Evolutionary conservation across 768 basidiomycete genomes (phyloP).

Genomic region (Kwoniella dejecticola): DNA sequence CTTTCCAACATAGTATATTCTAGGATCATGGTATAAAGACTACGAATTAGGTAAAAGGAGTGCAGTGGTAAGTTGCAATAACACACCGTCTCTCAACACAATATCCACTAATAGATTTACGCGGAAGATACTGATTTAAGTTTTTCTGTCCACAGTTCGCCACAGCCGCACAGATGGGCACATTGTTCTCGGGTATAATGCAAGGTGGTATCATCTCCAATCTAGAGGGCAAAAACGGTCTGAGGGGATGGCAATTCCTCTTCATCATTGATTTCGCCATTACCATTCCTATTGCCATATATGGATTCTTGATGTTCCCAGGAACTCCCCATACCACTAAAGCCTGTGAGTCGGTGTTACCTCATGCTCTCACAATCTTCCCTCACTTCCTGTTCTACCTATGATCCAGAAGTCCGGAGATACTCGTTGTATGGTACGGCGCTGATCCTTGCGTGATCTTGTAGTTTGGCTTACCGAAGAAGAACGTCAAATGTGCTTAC

Average conservation of each 20-base stretch:
- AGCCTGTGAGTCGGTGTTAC: slow-evolving; percentile 20
- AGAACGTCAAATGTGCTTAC: slow-evolving; percentile 36
- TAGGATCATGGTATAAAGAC: slow-evolving; percentile 74
- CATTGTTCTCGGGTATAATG: slow-evolving; percentile 46
- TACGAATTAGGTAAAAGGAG: slow-evolving; percentile 72
- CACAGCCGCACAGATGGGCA: slow-evolving; percentile 35
- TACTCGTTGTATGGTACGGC: too few species aligned
- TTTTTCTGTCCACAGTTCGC: slow-evolving; percentile 55
- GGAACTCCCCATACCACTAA: slow-evolving; percentile 67
- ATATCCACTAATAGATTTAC: neutral
- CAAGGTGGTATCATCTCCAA: slow-evolving; percentile 38
- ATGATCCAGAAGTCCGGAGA: too few species aligned
- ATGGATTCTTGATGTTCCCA: slow-evolving; percentile 73
- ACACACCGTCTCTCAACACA: neutral
- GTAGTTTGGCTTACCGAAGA: slow-evolving; percentile 65
- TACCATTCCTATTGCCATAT: slow-evolving; percentile 68
- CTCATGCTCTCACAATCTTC: too few species aligned
- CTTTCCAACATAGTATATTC: slow-evolving; percentile 65
- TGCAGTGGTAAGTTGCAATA: slow-evolving; percentile 58
- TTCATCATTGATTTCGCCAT: slow-evolving; percentile 33
- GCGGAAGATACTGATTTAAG: neutral
- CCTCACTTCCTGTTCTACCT: too few species aligned
- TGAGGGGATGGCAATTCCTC: slow-evolving; percentile 34
- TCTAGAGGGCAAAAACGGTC: slow-evolving; percentile 31
- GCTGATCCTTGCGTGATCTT: too few species aligned